A percentile compares a stretch with the other conserved stretches of the same genome.
Evolutionary conservation across 2,329 filamentous ascomycete genomes (phyloP).

Genomic region (Neonectria neomacrospora): DNA sequence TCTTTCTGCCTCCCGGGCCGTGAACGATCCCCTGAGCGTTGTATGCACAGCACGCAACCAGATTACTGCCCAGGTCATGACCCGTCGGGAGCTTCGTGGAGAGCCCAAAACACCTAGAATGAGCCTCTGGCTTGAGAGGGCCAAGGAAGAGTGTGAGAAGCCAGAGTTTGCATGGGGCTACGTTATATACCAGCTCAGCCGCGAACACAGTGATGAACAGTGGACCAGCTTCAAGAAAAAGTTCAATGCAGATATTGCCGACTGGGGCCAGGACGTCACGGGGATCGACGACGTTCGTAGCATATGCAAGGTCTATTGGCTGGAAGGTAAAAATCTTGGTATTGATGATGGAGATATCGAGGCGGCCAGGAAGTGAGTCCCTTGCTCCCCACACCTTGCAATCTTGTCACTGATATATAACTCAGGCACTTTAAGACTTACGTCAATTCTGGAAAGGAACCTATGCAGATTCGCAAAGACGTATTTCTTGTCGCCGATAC

Average conservation of each 20-base stretch:
- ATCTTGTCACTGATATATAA: neutral
- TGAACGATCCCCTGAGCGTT: neutral
- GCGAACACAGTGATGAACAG: neutral
- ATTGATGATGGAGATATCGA: conserved; percentile 1
- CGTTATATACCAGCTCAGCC: neutral
- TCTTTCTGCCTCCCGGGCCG: neutral
- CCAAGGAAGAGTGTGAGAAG: too few species aligned
- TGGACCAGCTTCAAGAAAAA: neutral
- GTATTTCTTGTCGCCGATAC: neutral
- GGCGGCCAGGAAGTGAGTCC: neutral
- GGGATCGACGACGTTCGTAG: neutral
- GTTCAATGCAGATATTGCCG: neutral
- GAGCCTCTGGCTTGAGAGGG: neutral
- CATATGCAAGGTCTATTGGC: neutral
- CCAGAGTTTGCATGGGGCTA: neutral
- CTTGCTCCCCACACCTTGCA: neutral
- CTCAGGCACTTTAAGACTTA: neutral
- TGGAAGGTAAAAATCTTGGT: neutral
- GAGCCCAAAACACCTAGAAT: neutral
- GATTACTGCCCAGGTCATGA: neutral
- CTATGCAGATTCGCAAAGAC: neutral
- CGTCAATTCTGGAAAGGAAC: neutral
- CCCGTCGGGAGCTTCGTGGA: neutral
- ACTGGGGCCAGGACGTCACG: neutral
- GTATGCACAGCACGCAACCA: neutral